Percentiles rank a stretch among this genome's conserved stretches.
These are phyloP conservation scores for Arthrinium phaeospermum DNA, from an alignment of 2,329 filamentous ascomycete species.

Conservation along the genomic window DNA sequence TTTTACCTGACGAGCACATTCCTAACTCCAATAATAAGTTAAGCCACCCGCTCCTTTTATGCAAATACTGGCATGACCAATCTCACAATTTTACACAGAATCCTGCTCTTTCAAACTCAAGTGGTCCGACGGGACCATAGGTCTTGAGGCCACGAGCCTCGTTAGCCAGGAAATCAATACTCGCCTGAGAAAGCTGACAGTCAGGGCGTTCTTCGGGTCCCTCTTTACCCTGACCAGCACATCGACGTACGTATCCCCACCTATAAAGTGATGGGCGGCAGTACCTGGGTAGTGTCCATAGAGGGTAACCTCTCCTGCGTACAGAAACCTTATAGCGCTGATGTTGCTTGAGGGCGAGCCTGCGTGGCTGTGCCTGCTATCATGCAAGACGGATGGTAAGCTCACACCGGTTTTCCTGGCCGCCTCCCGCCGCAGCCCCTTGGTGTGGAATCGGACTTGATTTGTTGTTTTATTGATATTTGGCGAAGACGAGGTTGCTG, in stretches of 20 bases:
- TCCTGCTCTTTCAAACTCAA: background rate
- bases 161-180: background rate
- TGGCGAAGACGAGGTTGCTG: background rate
- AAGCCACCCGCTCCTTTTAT: background rate
- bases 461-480: background rate
- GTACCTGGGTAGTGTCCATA: background rate
- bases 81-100: background rate
- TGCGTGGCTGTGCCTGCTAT: conserved; percentile 6
- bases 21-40: background rate
- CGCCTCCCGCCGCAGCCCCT: too few relatives aligned
- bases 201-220: background rate
- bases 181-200: background rate
- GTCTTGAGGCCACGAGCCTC: background rate
- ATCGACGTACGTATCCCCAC: background rate
- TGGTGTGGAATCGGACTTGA: background rate
- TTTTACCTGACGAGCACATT: conserved; percentile 7
- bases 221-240: background rate
- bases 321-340: conserved; percentile 3
- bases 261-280: too few relatives aligned
- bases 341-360: conserved; percentile 12
- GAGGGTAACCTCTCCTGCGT: background rate
- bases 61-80: background rate
- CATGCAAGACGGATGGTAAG: conserved; percentile 4
- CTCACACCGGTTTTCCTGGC: background rate
- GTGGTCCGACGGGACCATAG: background rate